These are phyloP conservation scores for Magnusiomyces clavatus DNA, from an alignment of 1,139 yeast species.

Conservation along the genomic window DNA sequence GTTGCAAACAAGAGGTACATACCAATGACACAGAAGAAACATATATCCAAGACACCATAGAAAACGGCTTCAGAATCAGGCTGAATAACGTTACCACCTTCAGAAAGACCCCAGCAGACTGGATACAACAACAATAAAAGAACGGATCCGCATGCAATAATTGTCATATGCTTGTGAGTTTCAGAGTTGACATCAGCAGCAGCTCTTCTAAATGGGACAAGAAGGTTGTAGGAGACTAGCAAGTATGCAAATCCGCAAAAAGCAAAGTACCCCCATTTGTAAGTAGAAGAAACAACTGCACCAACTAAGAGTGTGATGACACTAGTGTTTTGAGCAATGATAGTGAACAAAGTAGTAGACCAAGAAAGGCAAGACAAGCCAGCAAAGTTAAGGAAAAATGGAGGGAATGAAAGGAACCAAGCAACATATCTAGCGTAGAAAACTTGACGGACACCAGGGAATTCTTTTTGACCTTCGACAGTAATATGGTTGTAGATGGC, in stretches of 20 bases:
- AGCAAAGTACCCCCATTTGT: conserved; percentile 61
- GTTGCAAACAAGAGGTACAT: conserved; percentile 22
- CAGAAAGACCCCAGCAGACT: conserved; percentile 53
- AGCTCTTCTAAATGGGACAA: conserved; percentile 18
- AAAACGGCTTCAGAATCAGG: conserved; percentile 61
- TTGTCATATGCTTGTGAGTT: conserved; percentile 4
- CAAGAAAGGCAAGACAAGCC: conserved; percentile 38
- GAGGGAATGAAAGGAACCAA: conserved; percentile 59
- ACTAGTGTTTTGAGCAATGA: conserved; percentile 42
- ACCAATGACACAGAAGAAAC: conserved; percentile 35
- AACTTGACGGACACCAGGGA: conserved; percentile 48
- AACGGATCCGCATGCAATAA: conserved; percentile 20
- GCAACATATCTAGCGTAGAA: conserved; percentile 60
- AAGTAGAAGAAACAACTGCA: conserved; percentile 45
- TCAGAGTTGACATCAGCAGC: conserved; percentile 16
- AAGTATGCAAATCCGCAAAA: conserved; percentile 31
- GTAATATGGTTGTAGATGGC: conserved; percentile 51
- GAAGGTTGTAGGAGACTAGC: conserved; percentile 21
- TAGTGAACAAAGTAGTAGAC: conserved; percentile 35
- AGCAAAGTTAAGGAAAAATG: conserved; percentile 42
- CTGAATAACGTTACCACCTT: conserved; percentile 60
- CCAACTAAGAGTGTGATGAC: conserved; percentile 52
- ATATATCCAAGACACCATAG: conserved; percentile 53
- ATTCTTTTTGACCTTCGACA: conserved; percentile 27
- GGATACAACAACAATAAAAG: conserved; percentile 44